Base-by-base conservation (phyloP, 2,329 filamentous ascomycete species). In the Epichloe glyceriae region DNA sequence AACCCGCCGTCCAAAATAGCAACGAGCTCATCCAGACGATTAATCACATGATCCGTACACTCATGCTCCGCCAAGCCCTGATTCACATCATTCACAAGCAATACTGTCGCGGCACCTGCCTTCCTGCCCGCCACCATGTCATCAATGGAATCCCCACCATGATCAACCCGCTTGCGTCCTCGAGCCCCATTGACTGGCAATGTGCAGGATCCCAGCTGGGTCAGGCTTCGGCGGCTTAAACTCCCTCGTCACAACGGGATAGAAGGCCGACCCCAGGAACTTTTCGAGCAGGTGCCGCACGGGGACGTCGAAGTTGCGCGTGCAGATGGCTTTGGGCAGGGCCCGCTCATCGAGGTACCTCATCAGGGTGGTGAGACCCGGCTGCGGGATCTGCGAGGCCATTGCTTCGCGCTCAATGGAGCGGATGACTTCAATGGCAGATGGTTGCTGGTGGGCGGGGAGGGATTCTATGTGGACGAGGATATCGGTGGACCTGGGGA, bases 21-120 rank as follows among this genome's bases (percentile, higher is more conserved):
- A 49, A 93, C 79, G 56, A 95, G 66, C 53, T 95, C 87, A 62
- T 94, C 88, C 53, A 95, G 64, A 38, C 78, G 74, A 54, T 68
- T 65, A 48, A 95, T 83, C 11, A 82, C 82, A 44, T 91, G 60
- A 66, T 94, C 88, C 0, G 88, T 94, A 64, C 88, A 79, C 56
- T 82, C 76, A 62, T 94, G 86, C 22, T 78, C 73, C 7, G 74
- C 79, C 52, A 95, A 64, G 56, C 84, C 75, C 50, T 66, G 67
- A 62, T 95, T 95, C n/a, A 77, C 82, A n/a, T 87, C 80, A 61
- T 94, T 94, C 15, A 85, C 76, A 43, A 98, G 72, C 62, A 97
- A 63, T n/a, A 97, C 89, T 0, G 93, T 97, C 35, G 88, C 86
- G 1, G 90, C 88, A 1, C 91, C 91, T 0, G 91, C 91, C 49